Evolutionary conservation across 208 protist genomes (phyloP).

Genomic region (Trypanosoma melophagium): DNA sequence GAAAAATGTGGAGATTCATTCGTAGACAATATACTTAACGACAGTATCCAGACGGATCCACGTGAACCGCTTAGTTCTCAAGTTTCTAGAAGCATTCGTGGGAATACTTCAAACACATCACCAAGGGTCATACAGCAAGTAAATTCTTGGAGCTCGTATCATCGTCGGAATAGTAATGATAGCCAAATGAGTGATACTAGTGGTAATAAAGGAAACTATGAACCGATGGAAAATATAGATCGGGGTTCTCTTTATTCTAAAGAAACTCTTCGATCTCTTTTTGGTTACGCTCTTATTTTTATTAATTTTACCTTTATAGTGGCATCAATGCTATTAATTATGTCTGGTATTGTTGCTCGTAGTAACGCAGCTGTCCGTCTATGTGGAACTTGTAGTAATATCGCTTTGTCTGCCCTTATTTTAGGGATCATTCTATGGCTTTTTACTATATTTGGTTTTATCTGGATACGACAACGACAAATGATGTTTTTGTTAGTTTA

Average conservation of each 20-base stretch:
- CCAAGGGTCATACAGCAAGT: too few species aligned
- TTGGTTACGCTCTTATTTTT: constrained; percentile 34
- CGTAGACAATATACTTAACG: constrained; percentile 19
- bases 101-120: too few species aligned
- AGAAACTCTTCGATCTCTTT: constrained; percentile 16
- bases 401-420: constrained; percentile 21
- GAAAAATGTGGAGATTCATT: constrained; percentile 19
- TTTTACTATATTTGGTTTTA: constrained; percentile 32
- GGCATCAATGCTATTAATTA: constrained; percentile 34
- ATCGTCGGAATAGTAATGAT: background rate
- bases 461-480: constrained; percentile 35
- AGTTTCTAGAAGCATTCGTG: background rate
- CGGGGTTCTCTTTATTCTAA: background rate
- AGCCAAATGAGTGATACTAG: background rate
- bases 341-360: constrained; percentile 31
- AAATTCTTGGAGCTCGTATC: too few species aligned
- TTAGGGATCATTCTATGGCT: constrained; percentile 33
- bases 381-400: constrained; percentile 16
- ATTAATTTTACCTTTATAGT: constrained; percentile 43
- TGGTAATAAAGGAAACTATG: background rate
- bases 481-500: constrained; percentile 36
- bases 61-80: background rate
- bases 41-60: background rate
- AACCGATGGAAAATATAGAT: background rate
- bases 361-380: constrained; percentile 27